Base-by-base conservation (phyloP, 495 filamentous ascomycete genomes). In the Trichocladium antarcticum region DNA sequence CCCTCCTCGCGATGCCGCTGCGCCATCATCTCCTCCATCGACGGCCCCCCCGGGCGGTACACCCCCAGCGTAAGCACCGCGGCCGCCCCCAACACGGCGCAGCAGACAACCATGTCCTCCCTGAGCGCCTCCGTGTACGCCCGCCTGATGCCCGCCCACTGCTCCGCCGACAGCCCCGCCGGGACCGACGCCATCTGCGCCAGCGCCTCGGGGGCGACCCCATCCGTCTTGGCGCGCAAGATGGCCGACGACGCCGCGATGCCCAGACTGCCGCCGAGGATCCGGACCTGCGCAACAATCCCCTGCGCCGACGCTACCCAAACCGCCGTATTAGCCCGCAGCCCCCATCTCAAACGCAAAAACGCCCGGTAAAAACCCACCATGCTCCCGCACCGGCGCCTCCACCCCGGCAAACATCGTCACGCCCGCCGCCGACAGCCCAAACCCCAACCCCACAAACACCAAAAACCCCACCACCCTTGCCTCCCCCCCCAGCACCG, bases 251-350 rank as follows among this genome's bases (percentile, higher is more conserved):
- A 73, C 1, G 65, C 67, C 1, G 74, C 71, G 40, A 78, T 73
- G 11, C 75, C 75, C 22, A 78, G 63, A 39, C 69, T 73, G 10
- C 75, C 75, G 4, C 75, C 75, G 5, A 76, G 59, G 11, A 77
- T 66, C 16, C 73, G 66, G n/a, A 67, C 66, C 37, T 77, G 72
- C 0, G 74, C 68, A 27, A 76, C 48, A 27, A 77, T 66, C 7
- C 72, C 75, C 52, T 77, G 74, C 0, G 72, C 74, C 6, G 72
- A 57, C 16, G 73, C 72, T 74, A 27, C 6, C n/a, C n/a, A 34
- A 17, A 29, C 1, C 16, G 11, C 2, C 5, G 24, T 37, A n/a
- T 40, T 19, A 40, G 37, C 6, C 24, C n/a, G 32, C 24, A 32
- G 24, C 17, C 21, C 21, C 24, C 12, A 15, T 24, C 15, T 8